Evolutionary conservation across 169 alveolate genomes (phyloP).

Genomic region (Eimeria praecox): DNA sequence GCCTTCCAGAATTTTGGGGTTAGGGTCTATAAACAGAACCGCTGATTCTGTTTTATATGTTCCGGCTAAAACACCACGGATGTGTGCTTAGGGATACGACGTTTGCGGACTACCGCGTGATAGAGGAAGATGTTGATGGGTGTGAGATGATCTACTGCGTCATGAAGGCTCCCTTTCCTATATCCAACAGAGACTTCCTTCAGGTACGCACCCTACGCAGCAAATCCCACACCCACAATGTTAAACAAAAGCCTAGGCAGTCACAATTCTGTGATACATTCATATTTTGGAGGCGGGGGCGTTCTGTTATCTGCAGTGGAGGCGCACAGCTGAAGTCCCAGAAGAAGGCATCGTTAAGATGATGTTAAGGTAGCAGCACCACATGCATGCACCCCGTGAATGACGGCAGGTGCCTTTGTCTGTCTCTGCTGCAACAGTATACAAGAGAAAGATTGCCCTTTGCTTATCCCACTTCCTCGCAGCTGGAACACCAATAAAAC

Average conservation of each 20-base stretch:
- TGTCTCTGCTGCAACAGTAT: not conserved
- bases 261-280: not conserved
- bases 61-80: too few relatives aligned
- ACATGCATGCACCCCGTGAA: not conserved
- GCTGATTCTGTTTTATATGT: too few relatives aligned
- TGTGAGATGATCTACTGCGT: slow-evolving; percentile 80
- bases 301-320: slow-evolving; percentile 63
- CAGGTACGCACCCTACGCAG: slow-evolving; percentile 23
- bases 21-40: not conserved
- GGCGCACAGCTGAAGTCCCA: slow-evolving; percentile 59
- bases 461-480: not conserved
- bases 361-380: slow-evolving; percentile 51
- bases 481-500: not conserved
- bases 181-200: slow-evolving; percentile 77
- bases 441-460: not conserved
- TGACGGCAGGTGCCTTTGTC: not conserved
- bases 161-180: slow-evolving; percentile 80
- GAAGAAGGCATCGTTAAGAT: slow-evolving; percentile 62
- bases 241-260: not conserved
- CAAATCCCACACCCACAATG: not conserved
- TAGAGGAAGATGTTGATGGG: slow-evolving; percentile 71
- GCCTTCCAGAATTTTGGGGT: too few relatives aligned
- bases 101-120: slow-evolving; percentile 56
- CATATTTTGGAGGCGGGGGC: not conserved
- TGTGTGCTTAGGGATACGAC: slow-evolving; percentile 70